A percentile compares a stretch with the other conserved stretches of the same genome.
Conservation (phyloP, 1,139 yeast genomes). For the Magnusiomyces suaveolens region DNA sequence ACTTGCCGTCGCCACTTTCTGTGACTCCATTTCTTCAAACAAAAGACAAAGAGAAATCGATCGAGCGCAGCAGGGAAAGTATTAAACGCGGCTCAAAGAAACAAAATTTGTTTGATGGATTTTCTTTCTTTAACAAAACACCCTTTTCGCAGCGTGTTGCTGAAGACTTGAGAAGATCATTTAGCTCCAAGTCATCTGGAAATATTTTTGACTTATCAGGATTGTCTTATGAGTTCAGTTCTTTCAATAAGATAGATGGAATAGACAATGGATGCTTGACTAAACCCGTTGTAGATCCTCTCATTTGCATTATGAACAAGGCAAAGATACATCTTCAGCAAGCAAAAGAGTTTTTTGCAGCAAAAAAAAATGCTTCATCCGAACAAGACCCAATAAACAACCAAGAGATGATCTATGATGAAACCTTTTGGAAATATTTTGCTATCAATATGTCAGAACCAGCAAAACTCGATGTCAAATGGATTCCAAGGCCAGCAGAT, state of each 20-base stretch:
- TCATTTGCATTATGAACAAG: not conserved
- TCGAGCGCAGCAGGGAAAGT: not conserved
- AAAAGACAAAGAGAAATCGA: not conserved
- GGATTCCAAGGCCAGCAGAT: not conserved
- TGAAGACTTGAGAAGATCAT: not conserved
- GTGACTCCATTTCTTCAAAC: not conserved
- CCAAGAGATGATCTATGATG: not conserved
- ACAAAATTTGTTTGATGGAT: not conserved
- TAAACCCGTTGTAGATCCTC: not conserved
- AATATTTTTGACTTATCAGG: not conserved
- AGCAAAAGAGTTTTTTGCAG: not conserved
- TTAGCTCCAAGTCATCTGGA: not conserved
- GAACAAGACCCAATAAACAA: too few relatives aligned
- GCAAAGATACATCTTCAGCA: not conserved
- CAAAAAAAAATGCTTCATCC: too few relatives aligned
- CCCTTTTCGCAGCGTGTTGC: not conserved
- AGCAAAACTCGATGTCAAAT: not conserved
- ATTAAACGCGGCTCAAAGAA: not conserved
- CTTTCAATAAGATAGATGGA: not conserved
- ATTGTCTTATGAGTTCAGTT: not conserved
- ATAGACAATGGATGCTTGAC: not conserved
- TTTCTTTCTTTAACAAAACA: not conserved
- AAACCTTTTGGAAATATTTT: conserved; percentile 1
- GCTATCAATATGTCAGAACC: not conserved
- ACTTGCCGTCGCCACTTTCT: not conserved